Percentiles rank a stretch among this genome's conserved stretches.
Conservation (phyloP, 352 stramenopile genomes). For the Blastocystis sp. region DNA sequence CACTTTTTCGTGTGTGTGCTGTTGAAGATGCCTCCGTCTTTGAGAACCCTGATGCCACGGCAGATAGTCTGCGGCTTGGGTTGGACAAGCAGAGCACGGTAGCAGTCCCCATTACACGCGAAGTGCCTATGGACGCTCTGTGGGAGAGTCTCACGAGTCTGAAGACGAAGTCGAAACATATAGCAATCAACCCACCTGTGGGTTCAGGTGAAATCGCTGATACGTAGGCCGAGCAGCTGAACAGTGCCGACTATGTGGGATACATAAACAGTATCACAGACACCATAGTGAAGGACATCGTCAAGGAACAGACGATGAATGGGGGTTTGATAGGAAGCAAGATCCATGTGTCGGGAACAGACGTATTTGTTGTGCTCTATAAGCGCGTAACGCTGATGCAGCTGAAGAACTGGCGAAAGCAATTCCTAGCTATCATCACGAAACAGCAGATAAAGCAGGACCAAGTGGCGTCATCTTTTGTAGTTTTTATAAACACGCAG, state of each 20-base stretch:
- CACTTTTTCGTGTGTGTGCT: conserved; percentile 33
- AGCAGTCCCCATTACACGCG: background rate
- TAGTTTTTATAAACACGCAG: conserved; percentile 32
- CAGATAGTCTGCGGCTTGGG: background rate
- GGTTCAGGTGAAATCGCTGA: background rate
- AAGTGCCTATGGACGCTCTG: background rate
- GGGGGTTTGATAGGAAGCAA: conserved; percentile 28
- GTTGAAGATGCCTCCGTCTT: background rate
- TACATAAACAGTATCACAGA: conserved; percentile 26
- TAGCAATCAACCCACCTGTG: conserved; percentile 26
- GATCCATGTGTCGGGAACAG: background rate
- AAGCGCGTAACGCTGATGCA: conserved; percentile 47
- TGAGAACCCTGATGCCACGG: background rate
- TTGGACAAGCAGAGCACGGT: conserved; percentile 14
- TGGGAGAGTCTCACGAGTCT: conserved; percentile 31
- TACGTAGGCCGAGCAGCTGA: conserved; percentile 3
- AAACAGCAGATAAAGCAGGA: conserved; percentile 25
- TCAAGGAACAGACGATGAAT: conserved; percentile 37
- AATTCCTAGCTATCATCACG: background rate
- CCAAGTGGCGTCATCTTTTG: conserved; percentile 3
- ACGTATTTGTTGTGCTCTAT: background rate
- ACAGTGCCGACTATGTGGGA: conserved; percentile 15
- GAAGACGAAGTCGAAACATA: conserved; percentile 20
- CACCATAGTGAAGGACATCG: conserved; percentile 38
- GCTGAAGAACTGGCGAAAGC: conserved; percentile 50